These are phyloP conservation scores for Termitomyces sp. DNA, from an alignment of 768 basidiomycete genomes.

Conservation along the genomic window DNA sequence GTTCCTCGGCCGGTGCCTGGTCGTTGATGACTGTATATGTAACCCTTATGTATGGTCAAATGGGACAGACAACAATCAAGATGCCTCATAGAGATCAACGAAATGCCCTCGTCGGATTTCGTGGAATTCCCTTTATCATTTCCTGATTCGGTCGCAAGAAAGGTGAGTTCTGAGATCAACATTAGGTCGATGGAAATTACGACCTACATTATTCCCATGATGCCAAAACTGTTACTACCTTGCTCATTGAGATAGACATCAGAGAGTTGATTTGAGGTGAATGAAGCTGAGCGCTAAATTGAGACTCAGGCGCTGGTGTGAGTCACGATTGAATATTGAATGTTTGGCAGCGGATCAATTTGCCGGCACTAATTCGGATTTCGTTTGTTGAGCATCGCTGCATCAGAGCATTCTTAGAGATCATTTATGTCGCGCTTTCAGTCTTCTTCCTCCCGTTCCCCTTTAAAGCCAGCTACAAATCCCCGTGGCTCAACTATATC, in stretches of 20 bases:
- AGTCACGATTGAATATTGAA: too few species aligned
- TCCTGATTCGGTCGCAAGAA: background rate
- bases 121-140: background rate
- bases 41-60: background rate
- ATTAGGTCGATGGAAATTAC: background rate
- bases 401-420: background rate
- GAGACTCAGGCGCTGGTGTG: too few species aligned
- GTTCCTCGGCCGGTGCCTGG: background rate
- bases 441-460: slow-evolving; percentile 22
- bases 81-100: background rate
- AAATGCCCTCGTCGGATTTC: background rate
- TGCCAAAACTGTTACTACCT: background rate
- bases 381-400: background rate
- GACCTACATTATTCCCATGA: background rate
- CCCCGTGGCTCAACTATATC: slow-evolving; percentile 15
- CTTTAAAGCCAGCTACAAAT: slow-evolving; percentile 22
- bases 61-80: background rate
- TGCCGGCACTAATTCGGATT: background rate
- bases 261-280: background rate
- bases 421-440: slow-evolving; percentile 29
- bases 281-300: too few species aligned
- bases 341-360: background rate
- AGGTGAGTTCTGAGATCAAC: background rate
- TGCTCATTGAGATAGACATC: background rate
- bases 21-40: slow-evolving; percentile 6